A percentile compares a stretch with the other conserved stretches of the same genome.
Evolutionary conservation across 2,329 filamentous ascomycete genomes (phyloP).

Genomic region (Colletotrichum godetiae): DNA sequence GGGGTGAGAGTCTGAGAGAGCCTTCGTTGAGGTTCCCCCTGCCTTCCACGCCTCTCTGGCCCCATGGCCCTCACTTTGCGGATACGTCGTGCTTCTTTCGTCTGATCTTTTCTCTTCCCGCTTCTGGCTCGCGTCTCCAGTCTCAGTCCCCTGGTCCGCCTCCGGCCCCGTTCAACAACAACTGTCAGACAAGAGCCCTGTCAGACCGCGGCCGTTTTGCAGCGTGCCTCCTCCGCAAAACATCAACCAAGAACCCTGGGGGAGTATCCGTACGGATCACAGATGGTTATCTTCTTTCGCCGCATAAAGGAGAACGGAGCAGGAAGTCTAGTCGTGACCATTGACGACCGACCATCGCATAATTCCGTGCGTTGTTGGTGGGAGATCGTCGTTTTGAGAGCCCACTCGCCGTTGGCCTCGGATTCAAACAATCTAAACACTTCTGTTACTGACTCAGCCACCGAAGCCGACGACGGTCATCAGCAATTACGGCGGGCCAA

Average conservation of each 20-base stretch:
- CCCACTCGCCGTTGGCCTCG: background rate
- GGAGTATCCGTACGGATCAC: background rate
- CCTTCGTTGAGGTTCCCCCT: conserved; percentile 14
- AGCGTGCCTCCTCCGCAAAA: conserved; percentile 12
- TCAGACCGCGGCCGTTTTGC: conserved; percentile 1
- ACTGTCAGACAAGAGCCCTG: conserved; percentile 21
- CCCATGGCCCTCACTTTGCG: background rate
- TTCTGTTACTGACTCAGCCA: conserved; percentile 33
- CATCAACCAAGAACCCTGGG: conserved; percentile 21
- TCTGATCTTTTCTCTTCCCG: conserved; percentile 40
- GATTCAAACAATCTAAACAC: conserved; percentile 12
- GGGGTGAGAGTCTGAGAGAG: background rate
- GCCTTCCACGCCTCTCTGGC: conserved; percentile 16
- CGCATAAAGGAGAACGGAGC: conserved; percentile 26
- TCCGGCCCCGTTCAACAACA: conserved; percentile 10
- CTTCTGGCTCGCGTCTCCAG: conserved; percentile 18
- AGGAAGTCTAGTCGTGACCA: background rate
- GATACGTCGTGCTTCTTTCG: conserved; percentile 32
- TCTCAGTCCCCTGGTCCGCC: conserved; percentile 17
- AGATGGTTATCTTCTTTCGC: background rate
- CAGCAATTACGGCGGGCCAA: background rate
- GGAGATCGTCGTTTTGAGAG: conserved; percentile 22
- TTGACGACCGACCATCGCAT: background rate
- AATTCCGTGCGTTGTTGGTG: conserved; percentile 16
- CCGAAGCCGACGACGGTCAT: conserved; percentile 9